Evolutionary conservation across 179 eudicot species (phyloP).

Genomic region (Nepenthes alata): DNA sequence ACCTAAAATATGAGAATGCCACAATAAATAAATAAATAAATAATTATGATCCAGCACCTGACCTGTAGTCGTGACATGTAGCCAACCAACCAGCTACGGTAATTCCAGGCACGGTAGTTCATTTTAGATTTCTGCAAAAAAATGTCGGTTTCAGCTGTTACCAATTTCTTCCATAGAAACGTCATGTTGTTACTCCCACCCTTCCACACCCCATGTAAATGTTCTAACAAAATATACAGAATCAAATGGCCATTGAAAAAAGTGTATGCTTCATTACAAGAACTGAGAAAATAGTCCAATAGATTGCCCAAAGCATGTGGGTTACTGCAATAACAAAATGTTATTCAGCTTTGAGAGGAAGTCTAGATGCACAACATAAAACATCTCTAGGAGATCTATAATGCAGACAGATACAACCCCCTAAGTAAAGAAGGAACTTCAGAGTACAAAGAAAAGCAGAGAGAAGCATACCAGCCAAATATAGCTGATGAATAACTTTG

Average conservation of each 20-base stretch:
- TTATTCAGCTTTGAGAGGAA: no score
- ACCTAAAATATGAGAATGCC: background rate
- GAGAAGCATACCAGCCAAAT: background rate
- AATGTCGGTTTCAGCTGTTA: background rate
- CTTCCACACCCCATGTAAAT: background rate
- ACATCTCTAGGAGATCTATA: no score
- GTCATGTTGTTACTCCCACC: background rate
- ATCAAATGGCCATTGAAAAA: background rate
- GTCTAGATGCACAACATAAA: no score
- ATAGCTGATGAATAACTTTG: conserved; percentile 2
- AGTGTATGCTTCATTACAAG: no score
- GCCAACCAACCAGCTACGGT: conserved; percentile 69
- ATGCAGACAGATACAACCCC: no score
- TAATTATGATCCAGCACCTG: conserved; percentile 9
- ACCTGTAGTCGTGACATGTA: conserved; percentile 65
- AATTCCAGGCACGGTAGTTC: conserved; percentile 94
- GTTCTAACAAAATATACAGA: background rate
- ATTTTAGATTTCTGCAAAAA: conserved; percentile 65
- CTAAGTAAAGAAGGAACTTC: no score
- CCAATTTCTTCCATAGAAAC: background rate
- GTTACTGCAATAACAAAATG: no score
- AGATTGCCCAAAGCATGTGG: no score
- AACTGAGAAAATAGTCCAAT: no score
- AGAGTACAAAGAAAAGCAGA: background rate
- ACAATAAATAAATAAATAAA: background rate